Evolutionary conservation across 371 early-diverging fungal species (phyloP), one percentile per base, ranked within the genome.

Genomic region (Syncephalastrum monosporum): DNA sequence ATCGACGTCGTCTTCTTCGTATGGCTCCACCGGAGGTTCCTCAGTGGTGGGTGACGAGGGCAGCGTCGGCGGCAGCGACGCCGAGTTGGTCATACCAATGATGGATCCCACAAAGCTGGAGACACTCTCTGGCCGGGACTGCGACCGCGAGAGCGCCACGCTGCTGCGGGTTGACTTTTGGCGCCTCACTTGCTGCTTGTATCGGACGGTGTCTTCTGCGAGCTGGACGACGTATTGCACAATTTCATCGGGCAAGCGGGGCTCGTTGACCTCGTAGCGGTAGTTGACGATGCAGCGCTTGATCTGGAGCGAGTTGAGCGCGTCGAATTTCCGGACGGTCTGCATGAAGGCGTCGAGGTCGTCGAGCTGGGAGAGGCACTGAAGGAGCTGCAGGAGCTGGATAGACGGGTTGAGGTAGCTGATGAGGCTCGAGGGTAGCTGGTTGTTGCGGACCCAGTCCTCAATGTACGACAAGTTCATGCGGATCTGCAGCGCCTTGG

Each of bases 191-290:
- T 29, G 68, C 74, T 71, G 77, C 54, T 72, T 75, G 63, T 55
- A 67, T 17, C 82, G 76, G 38, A 79, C 81, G 1, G 81, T 77
- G 47, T 88, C 88, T 47, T 83, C 82, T 21, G 84, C 87, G 10
- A 82, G 67, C 43, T 86, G 84, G 42, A 81, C 64, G 6, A 92
- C 83, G 65, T 92, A 92, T 45, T 79, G 79, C 53, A 76, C 82
- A 12, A 94, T 81, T 23, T 90, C 91, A 5, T 79, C 79, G 5
- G 90, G 77, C n/a, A 94, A 60, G 8, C 73, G 69, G 25, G 67
- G 56, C 65, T 96, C 96, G 21, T 88, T 85, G 21, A 91, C 86
- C 60, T 96, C 96, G 63, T 93, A 96, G 21, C 89, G 81, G 63
- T 96, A 96, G 27, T 74, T 76, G n/a, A 79, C 75, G 29, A 91